Base-by-base conservation (phyloP, 108 stramenopile genomes). In the Conticribra guillardii region DNA sequence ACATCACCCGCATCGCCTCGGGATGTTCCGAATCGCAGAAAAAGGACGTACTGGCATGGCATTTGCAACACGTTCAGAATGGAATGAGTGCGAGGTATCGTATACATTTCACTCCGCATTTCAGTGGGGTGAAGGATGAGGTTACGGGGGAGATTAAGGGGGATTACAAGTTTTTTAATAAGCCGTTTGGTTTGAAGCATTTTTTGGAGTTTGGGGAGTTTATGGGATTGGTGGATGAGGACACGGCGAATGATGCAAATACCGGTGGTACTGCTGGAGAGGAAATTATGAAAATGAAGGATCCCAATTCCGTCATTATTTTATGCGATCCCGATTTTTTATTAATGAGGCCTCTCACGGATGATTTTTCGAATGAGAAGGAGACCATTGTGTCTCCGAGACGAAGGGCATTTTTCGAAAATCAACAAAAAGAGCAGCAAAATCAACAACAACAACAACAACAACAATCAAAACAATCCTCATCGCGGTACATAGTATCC, bases 311-410 rank as follows among this genome's bases (percentile, higher is more conserved):
- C n/a, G 73, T 99, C 7, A 54, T 98, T 7, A 92, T 96, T 23
- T 73, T 99, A n/a, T 56, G 94, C 31, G 98, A 99, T 81, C 98
- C 98, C 11, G 98, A 99, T 71, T 93, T 97, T 89, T 64, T 96
- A 7, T 69, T 99, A 27, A 52, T 98, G 55, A 55, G 93, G 45
- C 95, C 95, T 8, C 67, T 99, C 16, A 82, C 82, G 8, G 81
- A 76, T 54, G 92, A 91, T 58, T 88, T 90, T 71, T 73, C 79
- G 37, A 54, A 82, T 49, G 72, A 51, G 30, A 29, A 64, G 37
- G 82, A 85, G 21, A 82, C 74, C 14, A 31, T 86, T 11, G 45
- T 86, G 11, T 58, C 74, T n/a, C 53, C 56, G 3, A 41, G 69
- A 0, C 74, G 74, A 0, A 31, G 59, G 37, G 32, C 61, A 8